phyloP scores from a whole-genome alignment of 2,329 filamentous ascomycete genomes.

The Alternaria alternata region DNA sequence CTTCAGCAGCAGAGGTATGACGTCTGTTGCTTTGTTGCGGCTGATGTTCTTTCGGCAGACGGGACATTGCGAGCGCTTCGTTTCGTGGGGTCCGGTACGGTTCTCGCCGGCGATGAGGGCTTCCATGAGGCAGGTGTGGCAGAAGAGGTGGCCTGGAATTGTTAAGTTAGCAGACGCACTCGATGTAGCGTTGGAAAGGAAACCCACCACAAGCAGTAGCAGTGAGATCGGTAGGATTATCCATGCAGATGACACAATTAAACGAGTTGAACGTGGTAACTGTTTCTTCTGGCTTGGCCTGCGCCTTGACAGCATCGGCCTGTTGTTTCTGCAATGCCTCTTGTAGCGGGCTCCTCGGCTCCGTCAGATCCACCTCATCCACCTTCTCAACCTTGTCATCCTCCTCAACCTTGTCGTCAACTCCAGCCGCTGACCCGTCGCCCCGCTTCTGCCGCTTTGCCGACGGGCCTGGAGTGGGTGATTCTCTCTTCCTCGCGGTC shows the following conservation, averaged over 20 bases:
- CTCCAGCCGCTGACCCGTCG: slow-evolving; percentile 20
- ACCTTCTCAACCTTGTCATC: slow-evolving; percentile 40
- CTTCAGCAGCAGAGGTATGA: slow-evolving; percentile 54
- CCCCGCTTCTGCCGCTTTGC: slow-evolving; percentile 40
- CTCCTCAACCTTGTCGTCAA: slow-evolving; percentile 5
- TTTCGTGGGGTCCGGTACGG: slow-evolving; percentile 54
- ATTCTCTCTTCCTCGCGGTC: slow-evolving; percentile 26
- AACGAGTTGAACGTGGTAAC: slow-evolving; percentile 56
- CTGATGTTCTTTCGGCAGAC: slow-evolving; percentile 57
- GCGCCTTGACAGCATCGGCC: slow-evolving; percentile 59
- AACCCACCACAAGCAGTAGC: slow-evolving; percentile 66
- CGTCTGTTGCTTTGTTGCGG: slow-evolving; percentile 51
- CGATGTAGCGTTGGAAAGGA: not conserved
- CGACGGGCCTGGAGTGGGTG: slow-evolving; percentile 40
- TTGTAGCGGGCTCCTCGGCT: slow-evolving; percentile 52
- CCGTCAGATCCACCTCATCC: slow-evolving; percentile 61
- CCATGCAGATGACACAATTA: slow-evolving; percentile 71
- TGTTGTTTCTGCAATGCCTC: slow-evolving; percentile 62
- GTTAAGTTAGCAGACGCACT: slow-evolving; percentile 8
- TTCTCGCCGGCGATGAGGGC: slow-evolving; percentile 66
- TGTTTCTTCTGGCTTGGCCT: slow-evolving; percentile 51
- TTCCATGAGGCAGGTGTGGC: slow-evolving; percentile 68
- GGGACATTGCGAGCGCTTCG: slow-evolving; percentile 56
- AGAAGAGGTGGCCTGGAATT: slow-evolving; percentile 66
- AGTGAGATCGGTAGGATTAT: slow-evolving; percentile 66